Evolutionary conservation across 169 alveolate genomes (phyloP).

Genomic region (Plasmodium relictum): DNA sequence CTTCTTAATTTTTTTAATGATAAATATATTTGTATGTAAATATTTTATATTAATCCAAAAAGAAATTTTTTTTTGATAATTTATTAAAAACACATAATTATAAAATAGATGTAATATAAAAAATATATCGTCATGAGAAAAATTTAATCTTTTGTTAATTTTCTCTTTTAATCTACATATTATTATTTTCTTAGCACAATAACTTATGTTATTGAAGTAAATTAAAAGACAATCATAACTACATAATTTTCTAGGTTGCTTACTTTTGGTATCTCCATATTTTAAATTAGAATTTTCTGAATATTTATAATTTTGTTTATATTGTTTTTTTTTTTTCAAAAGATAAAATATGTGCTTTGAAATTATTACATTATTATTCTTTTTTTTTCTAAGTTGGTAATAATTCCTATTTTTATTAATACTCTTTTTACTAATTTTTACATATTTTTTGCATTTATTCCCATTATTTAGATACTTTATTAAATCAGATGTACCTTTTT

Average conservation of each 20-base stretch:
- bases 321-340: neutral
- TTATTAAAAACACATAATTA: conserved; percentile 32
- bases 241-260: neutral
- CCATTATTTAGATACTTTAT: neutral
- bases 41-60: conserved; percentile 52
- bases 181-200: conserved; percentile 7
- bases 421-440: conserved; percentile 18
- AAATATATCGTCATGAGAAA: conserved; percentile 6
- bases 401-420: conserved; percentile 12
- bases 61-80: conserved; percentile 16
- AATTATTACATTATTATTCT: neutral
- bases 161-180: conserved; percentile 37
- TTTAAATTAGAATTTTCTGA: neutral
- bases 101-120: conserved; percentile 4
- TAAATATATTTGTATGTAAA: conserved; percentile 7
- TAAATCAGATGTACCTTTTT: neutral
- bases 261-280: neutral
- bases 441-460: conserved; percentile 19
- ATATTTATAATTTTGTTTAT: neutral
- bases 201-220: conserved; percentile 22
- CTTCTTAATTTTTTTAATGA: neutral
- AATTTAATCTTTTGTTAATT: conserved; percentile 25
- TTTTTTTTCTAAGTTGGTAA: neutral
- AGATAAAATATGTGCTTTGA: neutral
- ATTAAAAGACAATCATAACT: conserved; percentile 49